Conservation (phyloP, 2,329 filamentous ascomycete species). For the Epichloe uncinata region DNA sequence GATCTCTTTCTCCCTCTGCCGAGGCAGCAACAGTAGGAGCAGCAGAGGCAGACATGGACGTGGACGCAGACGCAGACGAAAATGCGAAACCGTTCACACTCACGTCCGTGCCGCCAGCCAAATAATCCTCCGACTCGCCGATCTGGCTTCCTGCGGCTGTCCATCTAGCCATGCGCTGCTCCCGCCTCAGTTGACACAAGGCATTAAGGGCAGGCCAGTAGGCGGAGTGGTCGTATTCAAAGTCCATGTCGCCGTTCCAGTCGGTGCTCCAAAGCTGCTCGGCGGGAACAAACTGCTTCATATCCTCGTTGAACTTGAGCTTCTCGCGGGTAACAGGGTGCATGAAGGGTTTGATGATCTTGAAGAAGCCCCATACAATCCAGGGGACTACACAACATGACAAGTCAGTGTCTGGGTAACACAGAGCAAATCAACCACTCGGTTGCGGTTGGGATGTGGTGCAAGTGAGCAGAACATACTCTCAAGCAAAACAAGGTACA, state of each 20-base stretch:
- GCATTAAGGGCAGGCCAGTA: constrained; percentile 84
- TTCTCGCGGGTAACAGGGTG: constrained; percentile 89
- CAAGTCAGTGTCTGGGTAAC: background rate
- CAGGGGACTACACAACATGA: constrained; percentile 54
- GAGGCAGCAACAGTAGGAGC: background rate
- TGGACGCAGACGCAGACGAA: background rate
- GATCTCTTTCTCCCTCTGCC: background rate
- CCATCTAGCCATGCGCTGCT: constrained; percentile 58
- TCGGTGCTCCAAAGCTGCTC: constrained; percentile 71
- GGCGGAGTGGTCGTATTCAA: constrained; percentile 74
- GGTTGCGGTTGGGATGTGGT: background rate
- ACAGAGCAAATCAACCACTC: background rate
- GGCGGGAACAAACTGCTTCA: constrained; percentile 66
- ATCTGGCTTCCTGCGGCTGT: constrained; percentile 63
- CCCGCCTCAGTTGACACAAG: constrained; percentile 52
- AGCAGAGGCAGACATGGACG: background rate
- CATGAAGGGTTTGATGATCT: constrained; percentile 90
- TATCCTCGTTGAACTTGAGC: constrained; percentile 94
- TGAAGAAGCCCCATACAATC: constrained; percentile 89
- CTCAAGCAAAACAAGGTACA: background rate
- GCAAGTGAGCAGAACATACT: background rate
- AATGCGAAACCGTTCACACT: constrained; percentile 22
- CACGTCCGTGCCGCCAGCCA: constrained; percentile 47
- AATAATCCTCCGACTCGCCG: constrained; percentile 76
- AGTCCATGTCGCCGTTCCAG: constrained; percentile 64